A percentile compares a stretch with the other conserved stretches of the same genome.
Evolutionary conservation across 257 asterid species (phyloP).

Genomic region (Forsythia suspensa): DNA sequence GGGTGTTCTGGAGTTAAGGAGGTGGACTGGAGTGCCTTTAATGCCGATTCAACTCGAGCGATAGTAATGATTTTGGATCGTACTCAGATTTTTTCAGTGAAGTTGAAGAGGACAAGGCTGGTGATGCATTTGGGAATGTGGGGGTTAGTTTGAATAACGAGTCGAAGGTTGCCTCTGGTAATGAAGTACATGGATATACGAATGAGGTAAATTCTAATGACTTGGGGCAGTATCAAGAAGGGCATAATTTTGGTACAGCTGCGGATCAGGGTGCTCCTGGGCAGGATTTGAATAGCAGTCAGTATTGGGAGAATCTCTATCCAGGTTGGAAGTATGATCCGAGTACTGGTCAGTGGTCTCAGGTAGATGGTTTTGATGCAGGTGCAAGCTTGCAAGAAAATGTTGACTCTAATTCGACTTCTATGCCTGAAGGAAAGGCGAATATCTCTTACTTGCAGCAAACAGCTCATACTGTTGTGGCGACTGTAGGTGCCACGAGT

Average conservation of each 20-base stretch:
- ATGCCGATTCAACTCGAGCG: conserved; percentile 43
- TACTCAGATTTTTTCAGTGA: conserved; percentile 66
- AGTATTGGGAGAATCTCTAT: conserved; percentile 78
- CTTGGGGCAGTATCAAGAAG: conserved; percentile 37
- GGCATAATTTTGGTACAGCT: conserved; percentile 30
- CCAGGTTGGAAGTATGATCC: conserved; percentile 87
- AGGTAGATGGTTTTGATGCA: conserved; percentile 49
- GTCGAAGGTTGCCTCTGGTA: conserved; percentile 30
- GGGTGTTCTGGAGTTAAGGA: conserved; percentile 68
- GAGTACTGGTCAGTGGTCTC: conserved; percentile 82
- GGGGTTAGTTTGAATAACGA: conserved; percentile 29
- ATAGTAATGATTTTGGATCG: conserved; percentile 69
- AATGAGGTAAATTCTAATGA: conserved; percentile 28
- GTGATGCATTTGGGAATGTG: conserved; percentile 42
- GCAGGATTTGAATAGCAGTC: conserved; percentile 50
- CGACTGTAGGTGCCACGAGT: conserved; percentile 50
- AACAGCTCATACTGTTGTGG: conserved; percentile 51
- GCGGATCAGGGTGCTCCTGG: conserved; percentile 42
- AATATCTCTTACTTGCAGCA: conserved; percentile 75
- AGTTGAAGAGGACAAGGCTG: conserved; percentile 45
- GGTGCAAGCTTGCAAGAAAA: conserved; percentile 36
- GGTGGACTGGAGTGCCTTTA: conserved; percentile 86
- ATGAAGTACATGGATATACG: conserved; percentile 32
- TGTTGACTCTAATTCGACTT: conserved; percentile 28
- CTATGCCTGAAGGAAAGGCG: conserved; percentile 40